Conservation (phyloP, 1,139 yeast species). For the Nakaseomyces delphensis region DNA sequence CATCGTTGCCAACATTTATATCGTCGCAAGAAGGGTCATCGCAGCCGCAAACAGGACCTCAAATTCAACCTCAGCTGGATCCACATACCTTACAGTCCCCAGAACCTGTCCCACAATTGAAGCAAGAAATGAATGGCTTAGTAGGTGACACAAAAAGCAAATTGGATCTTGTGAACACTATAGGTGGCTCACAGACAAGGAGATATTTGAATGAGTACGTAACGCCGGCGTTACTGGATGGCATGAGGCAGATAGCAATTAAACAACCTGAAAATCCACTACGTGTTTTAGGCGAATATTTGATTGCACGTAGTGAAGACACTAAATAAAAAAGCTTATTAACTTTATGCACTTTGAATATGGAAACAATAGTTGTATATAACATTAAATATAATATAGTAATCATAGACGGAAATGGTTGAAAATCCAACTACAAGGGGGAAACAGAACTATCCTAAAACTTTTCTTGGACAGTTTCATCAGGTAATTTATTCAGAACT, state of each 20-base stretch:
- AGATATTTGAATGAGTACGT: constrained; percentile 66
- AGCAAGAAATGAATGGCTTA: neutral
- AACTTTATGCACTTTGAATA: constrained; percentile 3
- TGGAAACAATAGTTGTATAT: constrained; percentile 1
- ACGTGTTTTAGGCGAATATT: constrained; percentile 57
- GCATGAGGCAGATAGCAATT: constrained; percentile 52
- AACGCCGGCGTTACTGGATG: constrained; percentile 58
- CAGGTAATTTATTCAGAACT: constrained; percentile 45
- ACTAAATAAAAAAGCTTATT: neutral
- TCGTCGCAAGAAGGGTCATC: neutral
- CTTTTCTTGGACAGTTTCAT: constrained; percentile 36
- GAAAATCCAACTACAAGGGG: too few species aligned
- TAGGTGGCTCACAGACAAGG: constrained; percentile 78
- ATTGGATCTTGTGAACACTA: constrained; percentile 39
- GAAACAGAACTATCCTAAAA: constrained; percentile 18
- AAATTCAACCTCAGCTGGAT: too few species aligned
- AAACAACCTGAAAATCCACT: constrained; percentile 65
- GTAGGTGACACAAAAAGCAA: neutral
- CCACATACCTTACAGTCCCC: too few species aligned
- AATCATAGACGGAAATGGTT: neutral
- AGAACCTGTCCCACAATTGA: neutral
- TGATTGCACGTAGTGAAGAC: constrained; percentile 44
- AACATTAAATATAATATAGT: neutral
- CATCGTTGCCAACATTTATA: too few species aligned
- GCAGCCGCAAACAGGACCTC: neutral